Base-by-base conservation (phyloP, 805 yeast genomes). In the Tetrapisispora taiwanensis region DNA sequence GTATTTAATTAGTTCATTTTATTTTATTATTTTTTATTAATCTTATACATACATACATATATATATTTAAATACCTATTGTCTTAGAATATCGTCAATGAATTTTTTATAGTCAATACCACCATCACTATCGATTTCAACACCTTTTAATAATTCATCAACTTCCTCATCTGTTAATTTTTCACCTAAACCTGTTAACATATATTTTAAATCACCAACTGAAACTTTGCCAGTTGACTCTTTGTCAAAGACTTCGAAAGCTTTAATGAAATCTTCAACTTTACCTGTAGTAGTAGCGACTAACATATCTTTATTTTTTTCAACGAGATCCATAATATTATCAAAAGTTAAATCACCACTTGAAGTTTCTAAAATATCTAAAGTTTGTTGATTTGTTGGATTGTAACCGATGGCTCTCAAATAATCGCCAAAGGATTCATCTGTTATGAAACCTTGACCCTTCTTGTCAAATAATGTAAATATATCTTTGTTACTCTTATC, bases 191-290 rank as follows among this genome's bases (percentile, higher is more conserved):
- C 84, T 30, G 98, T 92, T 60, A 92, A 74, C 63, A 92, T 88
- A 68, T 92, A 92, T 64, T 95, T 79, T 57, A 92, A 75, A 68
- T 92, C 97, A 46, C 99, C 99, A 37, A 92, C 95, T 34, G 97
- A 95, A 55, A 92, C 92, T 68, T 81, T 85, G 5, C 99, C 99
- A 17, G 96, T 84, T 51, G 83, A 78, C 52, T 88, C 95, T 70
- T 90, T 92, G 70, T 92, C 99, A 56, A 92, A 92, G 6, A 92
- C 97, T 70, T 92, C 97, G 77, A 92, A 92, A 0, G 90, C 92
- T 61, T 90, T 85, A 60, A 92, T 78, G 66, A 90, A 92, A 65
- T 92, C 98, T 42, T 69, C 72, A 9, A 55, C 54, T 39, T 60
- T 59, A 26, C 60, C 65, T 19, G 56, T 53, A 2, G 65, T 60